Percentiles rank a stretch among this genome's conserved stretches.
Conservation (phyloP, 2,329 filamentous ascomycete species). For the Alternaria alternata region DNA sequence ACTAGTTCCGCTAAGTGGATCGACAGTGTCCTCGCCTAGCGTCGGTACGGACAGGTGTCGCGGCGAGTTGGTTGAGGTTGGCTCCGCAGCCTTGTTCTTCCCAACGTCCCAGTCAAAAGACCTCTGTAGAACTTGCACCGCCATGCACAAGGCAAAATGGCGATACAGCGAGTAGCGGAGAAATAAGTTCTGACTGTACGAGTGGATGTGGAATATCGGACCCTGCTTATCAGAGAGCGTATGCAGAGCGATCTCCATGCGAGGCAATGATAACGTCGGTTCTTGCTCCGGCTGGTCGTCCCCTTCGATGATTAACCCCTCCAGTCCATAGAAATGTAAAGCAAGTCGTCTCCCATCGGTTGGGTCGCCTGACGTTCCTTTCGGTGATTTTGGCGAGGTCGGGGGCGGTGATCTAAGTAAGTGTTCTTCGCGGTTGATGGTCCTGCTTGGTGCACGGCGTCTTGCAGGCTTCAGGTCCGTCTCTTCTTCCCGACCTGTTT, state of each 20-base stretch:
- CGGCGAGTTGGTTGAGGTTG: slow-evolving; percentile 24
- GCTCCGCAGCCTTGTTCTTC: slow-evolving; percentile 18
- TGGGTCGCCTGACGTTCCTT: slow-evolving; percentile 56
- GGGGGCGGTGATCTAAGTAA: slow-evolving; percentile 63
- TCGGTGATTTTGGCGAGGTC: slow-evolving; percentile 57
- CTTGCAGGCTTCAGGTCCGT: slow-evolving; percentile 65
- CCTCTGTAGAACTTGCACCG: slow-evolving; percentile 71
- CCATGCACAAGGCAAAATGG: slow-evolving; percentile 88
- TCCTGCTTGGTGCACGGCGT: slow-evolving; percentile 76
- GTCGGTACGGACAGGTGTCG: slow-evolving; percentile 45
- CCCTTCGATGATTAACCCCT: slow-evolving; percentile 89
- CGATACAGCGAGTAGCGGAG: slow-evolving; percentile 92
- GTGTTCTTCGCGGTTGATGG: slow-evolving; percentile 66
- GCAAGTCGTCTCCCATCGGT: slow-evolving; percentile 84
- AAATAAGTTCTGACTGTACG: slow-evolving; percentile 78
- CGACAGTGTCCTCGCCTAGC: slow-evolving; percentile 39
- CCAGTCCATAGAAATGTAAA: slow-evolving; percentile 81
- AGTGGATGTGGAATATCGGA: slow-evolving; percentile 86
- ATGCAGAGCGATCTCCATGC: slow-evolving; percentile 85
- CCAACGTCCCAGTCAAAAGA: slow-evolving; percentile 49
- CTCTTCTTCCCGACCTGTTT: slow-evolving; percentile 77
- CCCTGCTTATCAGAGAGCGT: slow-evolving; percentile 88
- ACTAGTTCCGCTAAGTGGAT: slow-evolving; percentile 34
- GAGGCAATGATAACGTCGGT: slow-evolving; percentile 84
- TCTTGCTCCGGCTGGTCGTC: slow-evolving; percentile 84